A percentile compares a stretch with the other conserved stretches of the same genome.
phyloP scores from a whole-genome alignment of 2,329 filamentous ascomycete species.

The Biscogniauxia sp. region DNA sequence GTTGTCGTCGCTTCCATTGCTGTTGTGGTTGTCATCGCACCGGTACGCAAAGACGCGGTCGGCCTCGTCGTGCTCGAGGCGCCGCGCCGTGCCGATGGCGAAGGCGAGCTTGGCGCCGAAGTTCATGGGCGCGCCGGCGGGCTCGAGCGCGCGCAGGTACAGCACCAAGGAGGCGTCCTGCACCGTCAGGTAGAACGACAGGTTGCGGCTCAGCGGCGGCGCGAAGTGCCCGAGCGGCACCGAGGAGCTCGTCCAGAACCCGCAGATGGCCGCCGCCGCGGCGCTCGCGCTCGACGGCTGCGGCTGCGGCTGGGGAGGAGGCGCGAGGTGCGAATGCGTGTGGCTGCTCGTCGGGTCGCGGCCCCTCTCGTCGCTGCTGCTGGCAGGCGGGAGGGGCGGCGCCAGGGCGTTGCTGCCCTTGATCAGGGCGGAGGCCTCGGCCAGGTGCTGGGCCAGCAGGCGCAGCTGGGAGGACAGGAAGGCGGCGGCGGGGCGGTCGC shows the following conservation, averaged over 20 bases:
- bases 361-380: too few relatives aligned
- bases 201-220: constrained; percentile 51
- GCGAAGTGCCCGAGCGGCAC: constrained; percentile 29
- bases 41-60: constrained; percentile 70
- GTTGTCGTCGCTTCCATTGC: constrained; percentile 7
- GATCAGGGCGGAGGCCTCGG: constrained; percentile 51
- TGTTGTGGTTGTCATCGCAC: constrained; percentile 22
- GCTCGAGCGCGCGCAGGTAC: constrained; percentile 67
- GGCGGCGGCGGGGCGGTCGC: constrained; percentile 46
- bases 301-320: too few relatives aligned
- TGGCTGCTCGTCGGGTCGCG: neutral
- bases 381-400: neutral
- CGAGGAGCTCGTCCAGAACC: constrained; percentile 30
- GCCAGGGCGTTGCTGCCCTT: constrained; percentile 49
- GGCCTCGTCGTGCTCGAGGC: constrained; percentile 75
- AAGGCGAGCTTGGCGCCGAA: constrained; percentile 66
- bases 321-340: neutral
- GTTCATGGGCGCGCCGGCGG: constrained; percentile 59
- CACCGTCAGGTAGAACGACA: constrained; percentile 74
- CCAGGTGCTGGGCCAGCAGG: constrained; percentile 53
- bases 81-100: constrained; percentile 63
- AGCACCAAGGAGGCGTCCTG: constrained; percentile 70
- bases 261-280: neutral
- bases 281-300: constrained; percentile 10
- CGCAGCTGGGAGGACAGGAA: constrained; percentile 56